Evolutionary conservation across 2,329 filamentous ascomycete species (phyloP).

Genomic region (Arthrinium puccinioides): DNA sequence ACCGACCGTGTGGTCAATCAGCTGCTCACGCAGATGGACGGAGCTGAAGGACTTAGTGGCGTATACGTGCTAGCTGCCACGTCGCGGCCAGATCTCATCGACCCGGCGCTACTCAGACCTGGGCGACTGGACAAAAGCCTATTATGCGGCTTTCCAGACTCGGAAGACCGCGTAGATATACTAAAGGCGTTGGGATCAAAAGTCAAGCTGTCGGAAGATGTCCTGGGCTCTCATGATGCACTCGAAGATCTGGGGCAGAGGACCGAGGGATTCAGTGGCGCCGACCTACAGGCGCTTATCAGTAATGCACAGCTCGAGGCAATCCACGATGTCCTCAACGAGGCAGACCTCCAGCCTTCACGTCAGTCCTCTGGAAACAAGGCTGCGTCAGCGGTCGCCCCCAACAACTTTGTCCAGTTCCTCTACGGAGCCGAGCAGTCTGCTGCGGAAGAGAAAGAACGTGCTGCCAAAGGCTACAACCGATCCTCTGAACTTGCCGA

Average conservation of each 20-base stretch:
- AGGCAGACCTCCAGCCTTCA: slow-evolving; percentile 31
- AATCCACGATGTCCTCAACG: slow-evolving; percentile 83
- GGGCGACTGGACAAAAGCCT: slow-evolving; percentile 90
- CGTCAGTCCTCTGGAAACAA: slow-evolving; percentile 26
- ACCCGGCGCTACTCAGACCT: slow-evolving; percentile 84
- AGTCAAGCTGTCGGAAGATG: slow-evolving; percentile 62
- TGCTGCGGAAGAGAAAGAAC: slow-evolving; percentile 28
- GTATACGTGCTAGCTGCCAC: slow-evolving; percentile 97
- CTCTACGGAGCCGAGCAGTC: slow-evolving; percentile 62
- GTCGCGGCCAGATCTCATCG: slow-evolving; percentile 86
- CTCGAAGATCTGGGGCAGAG: slow-evolving; percentile 67
- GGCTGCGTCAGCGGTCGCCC: slow-evolving; percentile 24
- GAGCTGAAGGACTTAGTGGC: slow-evolving; percentile 86
- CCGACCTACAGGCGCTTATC: slow-evolving; percentile 87
- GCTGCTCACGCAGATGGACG: slow-evolving; percentile 97
- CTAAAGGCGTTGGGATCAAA: slow-evolving; percentile 77
- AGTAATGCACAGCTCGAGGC: slow-evolving; percentile 97
- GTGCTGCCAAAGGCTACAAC: slow-evolving; percentile 36
- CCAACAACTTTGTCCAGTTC: slow-evolving; percentile 70
- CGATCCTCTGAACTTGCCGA: slow-evolving; percentile 58
- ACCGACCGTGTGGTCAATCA: slow-evolving; percentile 98
- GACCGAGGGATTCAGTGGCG: slow-evolving; percentile 88
- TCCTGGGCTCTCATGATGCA: slow-evolving; percentile 48
- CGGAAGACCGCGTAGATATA: slow-evolving; percentile 82
- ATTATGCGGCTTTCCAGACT: slow-evolving; percentile 78